Conservation (phyloP, 1,284 basidiomycete genomes). For the Porodaedalea pini region DNA sequence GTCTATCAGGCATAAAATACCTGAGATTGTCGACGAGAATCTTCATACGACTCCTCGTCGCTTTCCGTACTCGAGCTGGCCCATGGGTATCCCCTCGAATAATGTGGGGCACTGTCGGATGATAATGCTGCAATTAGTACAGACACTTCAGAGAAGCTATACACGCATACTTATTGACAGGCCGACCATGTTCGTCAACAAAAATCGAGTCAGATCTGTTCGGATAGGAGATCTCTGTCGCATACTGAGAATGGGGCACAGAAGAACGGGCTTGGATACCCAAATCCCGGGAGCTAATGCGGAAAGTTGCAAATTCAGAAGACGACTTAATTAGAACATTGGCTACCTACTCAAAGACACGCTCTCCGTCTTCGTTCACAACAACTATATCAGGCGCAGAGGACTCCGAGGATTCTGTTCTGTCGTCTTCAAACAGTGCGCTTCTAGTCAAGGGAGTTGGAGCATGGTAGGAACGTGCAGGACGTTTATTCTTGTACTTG, state of each 20-base stretch:
- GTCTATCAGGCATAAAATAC: conserved; percentile 2
- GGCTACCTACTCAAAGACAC: conserved; percentile 11
- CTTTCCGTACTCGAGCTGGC: conserved; percentile 1
- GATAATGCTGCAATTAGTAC: no score
- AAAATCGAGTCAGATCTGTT: background rate
- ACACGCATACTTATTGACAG: conserved; percentile 6
- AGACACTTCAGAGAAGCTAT: background rate
- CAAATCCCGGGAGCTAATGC: background rate
- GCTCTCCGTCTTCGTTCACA: conserved; percentile 16
- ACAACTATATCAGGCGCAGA: conserved; percentile 15
- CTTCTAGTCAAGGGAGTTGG: background rate
- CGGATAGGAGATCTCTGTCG: background rate
- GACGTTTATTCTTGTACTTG: conserved; percentile 6
- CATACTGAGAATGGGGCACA: conserved; percentile 1
- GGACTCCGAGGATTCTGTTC: conserved; percentile 4
- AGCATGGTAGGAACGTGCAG: background rate
- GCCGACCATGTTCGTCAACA: conserved; percentile 9
- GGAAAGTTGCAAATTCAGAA: background rate
- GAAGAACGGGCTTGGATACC: background rate
- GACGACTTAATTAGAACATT: background rate
- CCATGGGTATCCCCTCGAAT: background rate
- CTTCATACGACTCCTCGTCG: conserved; percentile 2
- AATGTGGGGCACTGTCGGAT: background rate
- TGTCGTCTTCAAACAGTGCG: conserved; percentile 10
- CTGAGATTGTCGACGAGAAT: conserved; percentile 5